These are phyloP conservation scores for Diatrype stigma DNA, from an alignment of 2,329 filamentous ascomycete genomes.

Conservation along the genomic window DNA sequence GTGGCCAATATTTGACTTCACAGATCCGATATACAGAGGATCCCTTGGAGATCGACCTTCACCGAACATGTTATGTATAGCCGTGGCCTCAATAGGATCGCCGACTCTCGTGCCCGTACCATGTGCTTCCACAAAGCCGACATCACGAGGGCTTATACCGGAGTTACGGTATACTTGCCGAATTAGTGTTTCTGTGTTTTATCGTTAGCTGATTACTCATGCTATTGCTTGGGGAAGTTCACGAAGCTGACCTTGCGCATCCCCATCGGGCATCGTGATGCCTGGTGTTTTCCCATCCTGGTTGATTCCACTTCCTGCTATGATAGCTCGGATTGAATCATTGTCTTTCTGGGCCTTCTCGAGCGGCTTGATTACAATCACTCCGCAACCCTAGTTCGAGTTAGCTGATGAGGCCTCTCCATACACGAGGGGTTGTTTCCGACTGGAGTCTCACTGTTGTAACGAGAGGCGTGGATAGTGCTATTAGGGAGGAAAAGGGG, in stretches of 20 bases:
- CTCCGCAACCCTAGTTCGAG: constrained; percentile 38
- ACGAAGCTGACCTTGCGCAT: constrained; percentile 40
- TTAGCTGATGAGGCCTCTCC: background rate
- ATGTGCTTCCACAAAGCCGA: constrained; percentile 48
- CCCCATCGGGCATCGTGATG: constrained; percentile 51
- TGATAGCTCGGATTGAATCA: constrained; percentile 50
- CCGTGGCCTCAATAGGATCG: constrained; percentile 51
- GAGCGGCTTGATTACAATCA: constrained; percentile 54
- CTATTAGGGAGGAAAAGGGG: background rate
- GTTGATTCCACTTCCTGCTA: constrained; percentile 47
- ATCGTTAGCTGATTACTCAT: constrained; percentile 12
- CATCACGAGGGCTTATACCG: constrained; percentile 34
- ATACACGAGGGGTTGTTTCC: too few relatives aligned
- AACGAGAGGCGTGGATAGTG: background rate
- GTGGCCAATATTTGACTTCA: constrained; percentile 51
- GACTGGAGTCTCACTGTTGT: too few relatives aligned
- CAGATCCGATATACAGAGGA: constrained; percentile 43
- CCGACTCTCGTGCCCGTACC: constrained; percentile 53
- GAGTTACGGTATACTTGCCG: constrained; percentile 37
- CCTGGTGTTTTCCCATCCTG: constrained; percentile 54
- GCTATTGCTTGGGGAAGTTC: constrained; percentile 1
- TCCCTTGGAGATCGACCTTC: constrained; percentile 34
- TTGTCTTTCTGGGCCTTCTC: constrained; percentile 50
- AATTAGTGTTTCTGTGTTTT: constrained; percentile 34
- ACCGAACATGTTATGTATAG: constrained; percentile 41